Evolutionary conservation across 2,329 filamentous ascomycete species (phyloP).

Genomic region (Pseudogymnoascus sp.): DNA sequence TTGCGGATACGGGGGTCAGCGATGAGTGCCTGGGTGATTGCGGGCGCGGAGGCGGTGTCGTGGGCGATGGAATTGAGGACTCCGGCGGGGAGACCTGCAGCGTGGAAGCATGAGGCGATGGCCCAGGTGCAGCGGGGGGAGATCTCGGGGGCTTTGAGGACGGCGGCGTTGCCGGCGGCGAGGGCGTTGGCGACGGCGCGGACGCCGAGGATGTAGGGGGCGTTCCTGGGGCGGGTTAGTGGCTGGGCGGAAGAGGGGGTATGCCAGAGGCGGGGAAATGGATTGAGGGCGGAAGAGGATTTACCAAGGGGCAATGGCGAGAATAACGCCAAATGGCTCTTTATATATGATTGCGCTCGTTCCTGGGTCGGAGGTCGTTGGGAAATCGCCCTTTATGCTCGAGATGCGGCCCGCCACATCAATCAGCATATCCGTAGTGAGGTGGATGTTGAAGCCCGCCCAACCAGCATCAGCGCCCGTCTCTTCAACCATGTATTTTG

Average conservation of each 20-base stretch:
- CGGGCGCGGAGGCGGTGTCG: conserved; percentile 55
- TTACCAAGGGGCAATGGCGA: conserved; percentile 76
- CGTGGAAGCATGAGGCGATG: conserved; percentile 54
- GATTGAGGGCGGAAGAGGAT: conserved; percentile 13
- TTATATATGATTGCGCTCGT: conserved; percentile 56
- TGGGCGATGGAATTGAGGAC: conserved; percentile 64
- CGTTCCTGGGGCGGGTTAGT: conserved; percentile 38
- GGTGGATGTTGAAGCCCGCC: conserved; percentile 34
- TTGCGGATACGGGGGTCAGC: conserved; percentile 61
- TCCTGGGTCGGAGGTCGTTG: conserved; percentile 34
- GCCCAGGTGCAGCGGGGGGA: conserved; percentile 55
- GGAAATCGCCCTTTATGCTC: conserved; percentile 29
- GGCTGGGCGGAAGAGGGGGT: not conserved
- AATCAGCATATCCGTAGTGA: conserved; percentile 31
- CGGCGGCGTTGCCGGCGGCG: conserved; percentile 67
- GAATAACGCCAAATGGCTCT: conserved; percentile 70
- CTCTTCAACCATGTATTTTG: conserved; percentile 46
- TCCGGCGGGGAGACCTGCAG: conserved; percentile 69
- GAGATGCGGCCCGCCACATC: conserved; percentile 36
- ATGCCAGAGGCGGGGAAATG: not conserved
- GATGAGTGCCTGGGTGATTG: conserved; percentile 60
- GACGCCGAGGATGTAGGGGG: conserved; percentile 45
- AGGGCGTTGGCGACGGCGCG: conserved; percentile 54
- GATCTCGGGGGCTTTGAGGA: conserved; percentile 64
- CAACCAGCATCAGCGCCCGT: conserved; percentile 34